Evolutionary conservation across 176 grass and related monocot genomes (phyloP).

Genomic region (Juncus inflexus): DNA sequence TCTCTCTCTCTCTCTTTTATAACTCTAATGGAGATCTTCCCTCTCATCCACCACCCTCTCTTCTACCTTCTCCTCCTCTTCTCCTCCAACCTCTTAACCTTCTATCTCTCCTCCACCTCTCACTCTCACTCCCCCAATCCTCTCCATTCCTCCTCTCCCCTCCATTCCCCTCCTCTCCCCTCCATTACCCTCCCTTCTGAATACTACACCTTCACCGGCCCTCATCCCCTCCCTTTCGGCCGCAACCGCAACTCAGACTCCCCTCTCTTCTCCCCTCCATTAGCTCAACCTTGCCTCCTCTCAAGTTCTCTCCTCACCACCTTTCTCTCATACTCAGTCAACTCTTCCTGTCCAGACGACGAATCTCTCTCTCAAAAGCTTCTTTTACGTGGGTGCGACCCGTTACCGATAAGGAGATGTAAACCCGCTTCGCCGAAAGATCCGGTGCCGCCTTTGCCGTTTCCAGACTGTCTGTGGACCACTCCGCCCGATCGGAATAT

Average conservation of each 20-base stretch:
- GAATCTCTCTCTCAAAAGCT: slow-evolving; percentile 30
- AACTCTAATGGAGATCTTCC: slow-evolving; percentile 4
- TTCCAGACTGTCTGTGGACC: slow-evolving; percentile 24
- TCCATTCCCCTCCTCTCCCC: background rate
- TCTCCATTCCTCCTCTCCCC: background rate
- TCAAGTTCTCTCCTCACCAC: slow-evolving; percentile 29
- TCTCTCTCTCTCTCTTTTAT: background rate
- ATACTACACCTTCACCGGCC: slow-evolving; percentile 35
- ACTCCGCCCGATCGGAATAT: slow-evolving; percentile 28
- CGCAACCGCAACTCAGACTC: slow-evolving; percentile 37
- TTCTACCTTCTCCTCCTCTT: slow-evolving; percentile 28
- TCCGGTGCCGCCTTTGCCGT: slow-evolving; percentile 15
- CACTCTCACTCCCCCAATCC: too few species aligned
- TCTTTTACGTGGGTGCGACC: slow-evolving; percentile 38
- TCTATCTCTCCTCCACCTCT: background rate
- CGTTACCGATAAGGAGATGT: slow-evolving; percentile 37
- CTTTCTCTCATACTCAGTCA: slow-evolving; percentile 38
- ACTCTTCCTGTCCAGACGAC: slow-evolving; percentile 46
- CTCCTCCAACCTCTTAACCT: slow-evolving; percentile 5
- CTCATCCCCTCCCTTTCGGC: slow-evolving; percentile 41
- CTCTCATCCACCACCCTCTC: slow-evolving; percentile 26
- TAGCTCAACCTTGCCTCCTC: slow-evolving; percentile 33
- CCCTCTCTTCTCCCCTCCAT: slow-evolving; percentile 23
- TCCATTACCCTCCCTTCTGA: slow-evolving; percentile 19
- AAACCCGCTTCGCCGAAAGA: slow-evolving; percentile 23